Evolutionary conservation across 225 moss, liverwort and hornwort genomes (phyloP), one percentile per base, ranked within the genome.

Genomic region (Straminergon stramineum): DNA sequence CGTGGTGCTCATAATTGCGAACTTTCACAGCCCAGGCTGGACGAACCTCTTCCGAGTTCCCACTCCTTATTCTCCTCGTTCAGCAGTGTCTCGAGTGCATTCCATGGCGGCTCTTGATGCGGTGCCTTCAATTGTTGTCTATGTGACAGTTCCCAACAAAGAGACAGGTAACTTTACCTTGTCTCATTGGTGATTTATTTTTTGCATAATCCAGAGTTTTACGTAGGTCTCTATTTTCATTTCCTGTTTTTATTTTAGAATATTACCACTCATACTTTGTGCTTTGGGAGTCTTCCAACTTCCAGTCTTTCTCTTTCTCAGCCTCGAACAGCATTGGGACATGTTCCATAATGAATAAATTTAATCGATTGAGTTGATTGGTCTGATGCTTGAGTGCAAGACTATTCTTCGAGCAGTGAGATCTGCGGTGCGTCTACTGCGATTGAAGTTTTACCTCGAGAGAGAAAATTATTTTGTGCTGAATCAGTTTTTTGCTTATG

Each of bases 121-220:
- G 66, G 82, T 78, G 52, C 92, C 96, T 62, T 88, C 92, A 65
- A 94, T 97, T 86, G 97, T 97, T 87, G 97, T 97, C 79, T 97
- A 97, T 84, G 95, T 97, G 76, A 96, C 94, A 62, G 96, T 97
- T 56, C 97, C 97, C 45, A 92, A 96, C 86, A 94, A 93, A 91
- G 96, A 94, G 89, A 91, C 92, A 77, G 96, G 97, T 96, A 94
- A 81, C n/a, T 84, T 84, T 70, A 56, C 62, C 64, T 75, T 88
- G 87, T 70, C 64, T 79, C 7, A 52, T 52, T 32, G 43, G 53
- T 81, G 68, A 84, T 84, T 22, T 79, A 26, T 79, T 53, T 64
- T 74, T 41, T 84, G 74, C 52, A 60, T 80, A 51, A 66, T 32
- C 28, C 35, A 66, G 35, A 75, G 23, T 74, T 83, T 52, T 48